phyloP scores from a whole-genome alignment of 192 early-diverging fungal genomes.

The Linnemannia hyalina region DNA sequence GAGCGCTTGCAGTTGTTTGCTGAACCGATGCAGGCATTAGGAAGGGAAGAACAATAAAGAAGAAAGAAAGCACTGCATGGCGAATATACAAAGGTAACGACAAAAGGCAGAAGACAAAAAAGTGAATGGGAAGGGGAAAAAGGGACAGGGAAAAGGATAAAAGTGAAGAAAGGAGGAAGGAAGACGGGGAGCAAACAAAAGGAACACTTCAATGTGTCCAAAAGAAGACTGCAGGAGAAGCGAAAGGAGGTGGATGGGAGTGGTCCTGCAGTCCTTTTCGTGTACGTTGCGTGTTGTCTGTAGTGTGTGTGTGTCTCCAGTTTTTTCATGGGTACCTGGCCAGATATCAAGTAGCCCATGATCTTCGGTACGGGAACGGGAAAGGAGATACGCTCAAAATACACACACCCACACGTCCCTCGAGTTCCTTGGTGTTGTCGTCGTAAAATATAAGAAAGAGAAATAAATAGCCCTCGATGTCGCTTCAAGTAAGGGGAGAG shows the following conservation, averaged over 20 bases:
- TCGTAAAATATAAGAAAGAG: background rate
- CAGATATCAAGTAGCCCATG: background rate
- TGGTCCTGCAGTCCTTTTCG: conserved; percentile 1
- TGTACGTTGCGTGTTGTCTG: background rate
- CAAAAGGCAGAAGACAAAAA: background rate
- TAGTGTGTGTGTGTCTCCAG: background rate
- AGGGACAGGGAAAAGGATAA: background rate
- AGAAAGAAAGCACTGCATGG: conserved; percentile 12
- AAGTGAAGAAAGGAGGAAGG: background rate
- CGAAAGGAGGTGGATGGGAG: conserved; percentile 6
- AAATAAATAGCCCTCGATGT: too few relatives aligned
- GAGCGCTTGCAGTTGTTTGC: background rate
- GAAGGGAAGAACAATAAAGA: background rate
- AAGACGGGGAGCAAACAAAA: conserved; percentile 8
- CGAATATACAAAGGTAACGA: background rate
- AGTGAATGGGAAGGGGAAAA: background rate
- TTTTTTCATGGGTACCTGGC: conserved; percentile 14
- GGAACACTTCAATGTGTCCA: background rate
- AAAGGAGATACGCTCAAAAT: background rate
- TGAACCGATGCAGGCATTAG: background rate
- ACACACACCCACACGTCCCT: background rate
- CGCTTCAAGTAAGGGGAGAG: background rate
- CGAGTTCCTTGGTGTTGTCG: too few relatives aligned
- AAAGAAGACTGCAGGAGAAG: conserved; percentile 9
- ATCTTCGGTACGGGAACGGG: conserved; percentile 11